Evolutionary conservation across 768 basidiomycete species (phyloP), one percentile per base, ranked within the genome.

Genomic region (Flagelloscypha sp.): DNA sequence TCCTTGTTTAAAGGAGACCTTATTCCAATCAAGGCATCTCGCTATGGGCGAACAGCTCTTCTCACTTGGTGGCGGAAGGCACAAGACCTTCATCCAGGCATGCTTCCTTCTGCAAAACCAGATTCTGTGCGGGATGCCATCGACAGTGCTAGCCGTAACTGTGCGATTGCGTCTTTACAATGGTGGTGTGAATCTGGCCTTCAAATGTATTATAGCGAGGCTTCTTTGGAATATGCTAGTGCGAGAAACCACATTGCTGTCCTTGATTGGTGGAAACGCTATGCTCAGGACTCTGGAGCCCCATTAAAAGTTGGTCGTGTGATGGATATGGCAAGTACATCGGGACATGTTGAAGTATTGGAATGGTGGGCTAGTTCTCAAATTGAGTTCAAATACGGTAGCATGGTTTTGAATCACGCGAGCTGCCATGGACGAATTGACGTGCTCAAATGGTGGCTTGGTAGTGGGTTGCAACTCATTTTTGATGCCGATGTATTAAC

Each of bases 351-450:
- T 24, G 66, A 72, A 13, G 79, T 76, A 2, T 71, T 90, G 24
- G 83, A 84, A 53, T 90, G 87, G 86, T 90, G 86, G 86, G 75
- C 79, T 2, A 66, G 72, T 3, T 84, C 84, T 1, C 76, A 79
- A 40, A 66, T 87, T 24, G 84, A 86, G 29, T 72, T 74, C 42
- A 84, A 84, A 48, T 85, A 86, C 55, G 84, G 88, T 49, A 70
- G 73, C 27, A 72, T 78, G 43, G 83, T 83, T 19, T 60, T 89
- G 44, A 76, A 84, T 40, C 77, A 83, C 41, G 84, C 87, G 2
- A 83, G 81, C 43, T 81, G 78, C 57, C 72, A 79, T 36, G 87
- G 87, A 13, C 84, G 76, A 57, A 72, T 87, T 8, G 76, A 84
- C 17, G 81, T 86, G 15, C 58, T 90, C 42, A 64, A 83, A 46